A percentile compares a stretch with the other conserved stretches of the same genome.
Evolutionary conservation across 345 rosid species (phyloP).

Genomic region (Brassica rapa): DNA sequence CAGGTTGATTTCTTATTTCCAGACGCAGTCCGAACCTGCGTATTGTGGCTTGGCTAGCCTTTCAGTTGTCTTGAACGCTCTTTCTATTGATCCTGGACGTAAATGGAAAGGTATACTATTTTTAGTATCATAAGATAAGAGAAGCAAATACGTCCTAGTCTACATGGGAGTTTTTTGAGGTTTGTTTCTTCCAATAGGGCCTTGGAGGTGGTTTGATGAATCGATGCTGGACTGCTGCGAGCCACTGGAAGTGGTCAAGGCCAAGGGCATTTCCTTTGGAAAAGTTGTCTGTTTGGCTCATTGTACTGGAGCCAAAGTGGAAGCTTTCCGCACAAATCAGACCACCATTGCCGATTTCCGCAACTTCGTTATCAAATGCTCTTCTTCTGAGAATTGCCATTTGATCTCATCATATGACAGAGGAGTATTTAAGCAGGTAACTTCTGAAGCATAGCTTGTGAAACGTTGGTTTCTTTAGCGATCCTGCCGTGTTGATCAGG

Average conservation of each 20-base stretch:
- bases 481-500: conserved; percentile 1
- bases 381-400: conserved; percentile 72
- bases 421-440: conserved; percentile 69
- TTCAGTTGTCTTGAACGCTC: conserved; percentile 87
- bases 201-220: conserved; percentile 99
- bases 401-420: conserved; percentile 87
- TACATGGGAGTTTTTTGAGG: neutral
- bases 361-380: conserved; percentile 54
- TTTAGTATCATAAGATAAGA: neutral
- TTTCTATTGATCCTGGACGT: conserved; percentile 83
- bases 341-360: conserved; percentile 77
- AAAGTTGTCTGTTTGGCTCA: conserved; percentile 87
- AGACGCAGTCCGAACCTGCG: conserved; percentile 92
- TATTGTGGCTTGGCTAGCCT: conserved; percentile 89
- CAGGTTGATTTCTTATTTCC: conserved; percentile 76
- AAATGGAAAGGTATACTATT: conserved; percentile 71
- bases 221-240: conserved; percentile 97
- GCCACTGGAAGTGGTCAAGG: conserved; percentile 81
- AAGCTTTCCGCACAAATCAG: conserved; percentile 82
- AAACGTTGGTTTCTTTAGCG: neutral
- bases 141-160: neutral
- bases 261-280: conserved; percentile 85
- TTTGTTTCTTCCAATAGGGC: conserved; percentile 48
- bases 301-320: conserved; percentile 89
- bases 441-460: neutral